A percentile compares a stretch with the other conserved stretches of the same genome.
phyloP scores from a whole-genome alignment of 192 early-diverging fungal species.

The Anaeromyces robustus region DNA sequence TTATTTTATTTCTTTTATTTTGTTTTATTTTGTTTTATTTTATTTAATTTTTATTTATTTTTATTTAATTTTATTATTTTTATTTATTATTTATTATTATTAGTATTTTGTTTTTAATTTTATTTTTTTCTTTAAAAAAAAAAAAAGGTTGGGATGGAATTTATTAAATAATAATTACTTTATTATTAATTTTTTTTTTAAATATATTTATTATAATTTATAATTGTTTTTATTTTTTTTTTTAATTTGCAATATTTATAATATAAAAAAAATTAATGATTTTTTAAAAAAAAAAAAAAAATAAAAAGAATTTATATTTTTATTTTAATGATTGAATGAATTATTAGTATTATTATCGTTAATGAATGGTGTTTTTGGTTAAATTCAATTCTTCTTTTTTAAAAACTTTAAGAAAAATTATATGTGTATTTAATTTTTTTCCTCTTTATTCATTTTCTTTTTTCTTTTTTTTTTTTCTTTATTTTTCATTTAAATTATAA shows the following conservation, averaged over 20 bases:
- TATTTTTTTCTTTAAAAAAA: not conserved
- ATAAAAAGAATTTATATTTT: not conserved
- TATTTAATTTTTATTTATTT: not conserved
- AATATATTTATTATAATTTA: not conserved
- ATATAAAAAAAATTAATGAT: not conserved
- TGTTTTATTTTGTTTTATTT: no score
- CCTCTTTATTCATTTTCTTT: no score
- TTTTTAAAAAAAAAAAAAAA: not conserved
- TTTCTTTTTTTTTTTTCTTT: no score
- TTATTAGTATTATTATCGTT: not conserved
- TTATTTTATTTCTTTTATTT: no score
- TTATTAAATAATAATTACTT: no score
- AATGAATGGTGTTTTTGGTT: no score
- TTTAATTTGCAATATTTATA: not conserved
- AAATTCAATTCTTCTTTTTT: no score
- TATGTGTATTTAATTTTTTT: no score
- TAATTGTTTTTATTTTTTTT: not conserved
- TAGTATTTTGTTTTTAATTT: not conserved
- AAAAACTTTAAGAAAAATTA: no score
- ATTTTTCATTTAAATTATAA: no score
- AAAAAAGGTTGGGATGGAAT: not conserved
- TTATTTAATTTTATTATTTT: not conserved
- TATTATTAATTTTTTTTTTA: not conserved
- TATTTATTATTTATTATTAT: not conserved
- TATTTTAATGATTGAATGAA: not conserved